Conservation (phyloP, 768 basidiomycete genomes). For the Paxillus rubicundulus region DNA sequence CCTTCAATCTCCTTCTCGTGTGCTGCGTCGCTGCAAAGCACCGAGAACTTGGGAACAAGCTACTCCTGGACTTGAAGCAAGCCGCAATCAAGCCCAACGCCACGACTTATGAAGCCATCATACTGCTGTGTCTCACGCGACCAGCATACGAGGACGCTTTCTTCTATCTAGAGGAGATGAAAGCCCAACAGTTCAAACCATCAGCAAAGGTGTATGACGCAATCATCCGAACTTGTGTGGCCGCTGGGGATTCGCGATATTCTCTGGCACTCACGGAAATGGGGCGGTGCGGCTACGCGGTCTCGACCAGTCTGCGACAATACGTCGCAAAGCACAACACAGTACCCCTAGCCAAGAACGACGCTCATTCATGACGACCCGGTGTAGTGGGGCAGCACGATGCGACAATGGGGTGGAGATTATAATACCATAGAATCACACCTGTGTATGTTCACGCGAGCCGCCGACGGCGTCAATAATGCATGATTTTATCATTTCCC, state of each 20-base stretch:
- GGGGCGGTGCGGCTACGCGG: conserved; percentile 53
- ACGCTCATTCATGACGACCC: not conserved
- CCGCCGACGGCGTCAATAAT: no score
- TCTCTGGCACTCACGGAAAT: conserved; percentile 69
- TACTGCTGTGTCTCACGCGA: conserved; percentile 69
- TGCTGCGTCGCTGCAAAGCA: conserved; percentile 61
- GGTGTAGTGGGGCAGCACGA: no score
- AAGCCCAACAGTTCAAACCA: conserved; percentile 57
- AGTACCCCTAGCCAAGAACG: not conserved
- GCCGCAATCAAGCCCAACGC: conserved; percentile 52
- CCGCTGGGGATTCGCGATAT: conserved; percentile 58
- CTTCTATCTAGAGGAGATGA: conserved; percentile 88
- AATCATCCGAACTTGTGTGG: conserved; percentile 57
- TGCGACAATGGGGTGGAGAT: no score
- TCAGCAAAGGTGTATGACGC: conserved; percentile 52
- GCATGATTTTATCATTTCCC: no score
- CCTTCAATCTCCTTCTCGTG: conserved; percentile 66
- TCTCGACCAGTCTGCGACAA: conserved; percentile 30
- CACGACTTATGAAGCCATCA: conserved; percentile 64
- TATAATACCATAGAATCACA: no score
- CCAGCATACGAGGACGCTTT: conserved; percentile 82
- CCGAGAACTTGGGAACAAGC: conserved; percentile 62
- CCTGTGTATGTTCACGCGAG: no score
- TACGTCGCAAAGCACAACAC: conserved; percentile 29
- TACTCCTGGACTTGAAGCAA: conserved; percentile 66